These are phyloP conservation scores for Eimeria tenella DNA, from an alignment of 169 alveolate species.

Conservation along the genomic window DNA sequence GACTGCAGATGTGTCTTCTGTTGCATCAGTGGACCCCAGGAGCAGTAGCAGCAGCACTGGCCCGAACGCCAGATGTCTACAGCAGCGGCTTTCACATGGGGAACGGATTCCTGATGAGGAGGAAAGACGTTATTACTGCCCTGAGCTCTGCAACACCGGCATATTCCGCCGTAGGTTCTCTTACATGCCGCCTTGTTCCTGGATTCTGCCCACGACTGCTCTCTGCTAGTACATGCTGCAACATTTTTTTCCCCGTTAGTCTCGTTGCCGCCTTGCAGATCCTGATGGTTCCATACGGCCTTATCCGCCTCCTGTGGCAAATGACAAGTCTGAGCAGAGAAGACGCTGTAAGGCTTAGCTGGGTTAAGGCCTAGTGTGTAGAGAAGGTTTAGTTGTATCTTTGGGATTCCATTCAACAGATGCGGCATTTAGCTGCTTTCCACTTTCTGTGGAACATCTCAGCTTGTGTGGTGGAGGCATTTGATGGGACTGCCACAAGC, in stretches of 20 bases:
- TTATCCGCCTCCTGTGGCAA: constrained; percentile 73
- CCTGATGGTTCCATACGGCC: constrained; percentile 78
- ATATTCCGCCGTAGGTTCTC: constrained; percentile 72
- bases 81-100: constrained; percentile 69
- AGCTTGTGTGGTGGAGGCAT: too few relatives aligned
- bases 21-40: constrained; percentile 36
- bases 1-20: constrained; percentile 67
- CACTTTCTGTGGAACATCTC: too few relatives aligned
- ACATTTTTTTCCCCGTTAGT: background rate
- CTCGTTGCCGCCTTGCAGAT: constrained; percentile 59
- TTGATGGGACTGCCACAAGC: too few relatives aligned
- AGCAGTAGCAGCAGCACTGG: constrained; percentile 5
- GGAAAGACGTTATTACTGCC: constrained; percentile 73
- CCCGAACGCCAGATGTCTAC: constrained; percentile 27
- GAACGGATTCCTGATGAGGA: constrained; percentile 67
- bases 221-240: constrained; percentile 19
- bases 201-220: background rate
- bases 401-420: too few relatives aligned
- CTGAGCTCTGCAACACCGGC: constrained; percentile 77
- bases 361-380: too few relatives aligned
- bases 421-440: too few relatives aligned
- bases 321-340: constrained; percentile 67
- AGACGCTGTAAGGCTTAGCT: constrained; percentile 58
- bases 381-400: too few relatives aligned
- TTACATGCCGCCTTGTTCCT: background rate